Conservation (phyloP, 257 asterid species). For the Solanum clarkiae region DNA sequence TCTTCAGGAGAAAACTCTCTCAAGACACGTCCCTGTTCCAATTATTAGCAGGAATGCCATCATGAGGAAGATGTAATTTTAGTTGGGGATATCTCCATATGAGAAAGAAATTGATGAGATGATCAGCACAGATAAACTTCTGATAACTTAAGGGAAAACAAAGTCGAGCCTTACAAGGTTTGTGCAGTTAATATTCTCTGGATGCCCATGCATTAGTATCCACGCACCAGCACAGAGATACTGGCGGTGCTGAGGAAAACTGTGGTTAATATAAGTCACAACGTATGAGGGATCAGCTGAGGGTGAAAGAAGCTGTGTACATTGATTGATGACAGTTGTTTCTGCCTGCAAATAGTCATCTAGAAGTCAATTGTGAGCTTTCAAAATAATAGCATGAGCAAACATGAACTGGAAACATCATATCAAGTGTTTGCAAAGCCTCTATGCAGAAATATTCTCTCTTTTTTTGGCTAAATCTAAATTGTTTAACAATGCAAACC, state of each 20-base stretch:
- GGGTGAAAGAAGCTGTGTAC: conserved; percentile 84
- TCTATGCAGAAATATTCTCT: background rate
- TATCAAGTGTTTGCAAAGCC: background rate
- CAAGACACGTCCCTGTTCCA: conserved; percentile 70
- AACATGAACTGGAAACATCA: background rate
- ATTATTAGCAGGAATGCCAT: conserved; percentile 6
- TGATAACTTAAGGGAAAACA: background rate
- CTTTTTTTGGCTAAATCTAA: background rate
- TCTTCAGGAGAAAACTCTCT: conserved; percentile 98
- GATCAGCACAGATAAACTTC: background rate
- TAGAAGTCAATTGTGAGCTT: background rate
- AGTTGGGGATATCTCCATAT: background rate
- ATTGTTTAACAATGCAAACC: background rate
- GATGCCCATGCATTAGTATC: conserved; percentile 88
- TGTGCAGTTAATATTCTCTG: conserved; percentile 77
- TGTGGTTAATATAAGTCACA: conserved; percentile 68
- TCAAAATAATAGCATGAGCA: background rate
- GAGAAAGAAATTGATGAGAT: background rate
- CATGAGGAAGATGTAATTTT: background rate
- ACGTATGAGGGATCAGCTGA: conserved; percentile 83
- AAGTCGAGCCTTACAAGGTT: conserved; percentile 55
- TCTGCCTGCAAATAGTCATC: conserved; percentile 57
- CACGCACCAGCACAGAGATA: conserved; percentile 98
- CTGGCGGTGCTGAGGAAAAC: conserved; percentile 80
- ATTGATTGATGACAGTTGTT: conserved; percentile 77